Conservation (phyloP, 2,329 filamentous ascomycete species). For the Dactylonectria macrodidyma region DNA sequence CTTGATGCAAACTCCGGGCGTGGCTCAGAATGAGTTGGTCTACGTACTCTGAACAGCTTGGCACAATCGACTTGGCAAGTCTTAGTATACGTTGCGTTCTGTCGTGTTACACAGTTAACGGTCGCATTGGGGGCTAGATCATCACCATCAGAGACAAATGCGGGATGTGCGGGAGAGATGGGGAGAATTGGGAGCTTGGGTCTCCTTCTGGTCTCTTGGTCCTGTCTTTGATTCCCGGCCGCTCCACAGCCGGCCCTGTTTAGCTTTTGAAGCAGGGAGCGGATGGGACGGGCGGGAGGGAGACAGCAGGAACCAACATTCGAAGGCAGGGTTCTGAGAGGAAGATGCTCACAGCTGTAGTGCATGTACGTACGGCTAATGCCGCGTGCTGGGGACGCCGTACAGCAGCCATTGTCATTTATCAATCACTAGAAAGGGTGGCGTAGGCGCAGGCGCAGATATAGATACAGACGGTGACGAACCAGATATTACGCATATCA, state of each 20-base stretch:
- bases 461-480: constrained; percentile 20
- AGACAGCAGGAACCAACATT: constrained; percentile 3
- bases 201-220: constrained; percentile 6
- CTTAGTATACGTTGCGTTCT: background rate
- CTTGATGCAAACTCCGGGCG: constrained; percentile 20
- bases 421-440: constrained; percentile 1
- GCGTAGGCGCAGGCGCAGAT: constrained; percentile 2
- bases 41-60: background rate
- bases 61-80: background rate
- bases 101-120: background rate
- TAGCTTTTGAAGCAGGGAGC: constrained; percentile 7
- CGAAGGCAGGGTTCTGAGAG: background rate
- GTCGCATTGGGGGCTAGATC: background rate
- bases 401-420: background rate
- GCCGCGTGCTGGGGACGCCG: background rate
- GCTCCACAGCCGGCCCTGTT: constrained; percentile 14
- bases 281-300: constrained; percentile 6
- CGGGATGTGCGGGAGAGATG: constrained; percentile 14
- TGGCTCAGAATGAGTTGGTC: constrained; percentile 9
- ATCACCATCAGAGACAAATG: constrained; percentile 6
- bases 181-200: constrained; percentile 20
- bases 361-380: background rate
- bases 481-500: constrained; percentile 7
- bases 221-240: constrained; percentile 7
- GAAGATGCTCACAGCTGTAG: background rate